Conservation (phyloP, 208 protist genomes). For the Trypanosomatidae sp. region DNA sequence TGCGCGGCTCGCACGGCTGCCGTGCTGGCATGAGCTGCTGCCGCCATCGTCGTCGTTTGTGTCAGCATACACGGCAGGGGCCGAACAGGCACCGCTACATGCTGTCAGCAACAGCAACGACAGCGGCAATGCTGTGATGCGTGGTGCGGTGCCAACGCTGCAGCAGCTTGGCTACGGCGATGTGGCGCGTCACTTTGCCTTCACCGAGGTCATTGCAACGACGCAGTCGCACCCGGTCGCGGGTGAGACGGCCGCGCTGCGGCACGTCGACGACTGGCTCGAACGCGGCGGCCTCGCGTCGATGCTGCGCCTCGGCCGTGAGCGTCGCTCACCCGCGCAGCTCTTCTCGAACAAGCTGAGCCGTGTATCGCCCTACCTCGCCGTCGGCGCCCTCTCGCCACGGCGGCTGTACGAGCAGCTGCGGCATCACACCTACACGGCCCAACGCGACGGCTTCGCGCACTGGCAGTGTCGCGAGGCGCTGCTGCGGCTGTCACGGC, state of each 20-base stretch:
- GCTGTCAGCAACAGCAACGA: too few species aligned
- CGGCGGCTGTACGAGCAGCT: conserved; percentile 67
- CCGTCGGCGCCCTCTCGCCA: conserved; percentile 59
- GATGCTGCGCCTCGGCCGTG: conserved; percentile 52
- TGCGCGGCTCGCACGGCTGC: conserved; percentile 12
- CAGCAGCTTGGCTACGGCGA: conserved; percentile 57
- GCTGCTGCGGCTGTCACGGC: conserved; percentile 58
- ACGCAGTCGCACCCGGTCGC: conserved; percentile 39
- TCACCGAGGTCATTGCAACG: conserved; percentile 63
- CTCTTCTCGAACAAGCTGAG: conserved; percentile 70
- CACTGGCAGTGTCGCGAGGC: conserved; percentile 74
- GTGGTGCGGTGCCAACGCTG: conserved; percentile 51
- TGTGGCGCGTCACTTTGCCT: conserved; percentile 16
- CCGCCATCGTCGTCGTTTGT: too few species aligned
- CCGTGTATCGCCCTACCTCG: conserved; percentile 67
- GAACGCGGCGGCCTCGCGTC: conserved; percentile 42
- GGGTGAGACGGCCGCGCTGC: conserved; percentile 50
- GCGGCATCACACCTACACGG: conserved; percentile 26
- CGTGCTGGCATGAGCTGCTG: too few species aligned
- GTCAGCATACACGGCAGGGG: too few species aligned
- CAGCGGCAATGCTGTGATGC: too few species aligned
- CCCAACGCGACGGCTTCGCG: conserved; percentile 51
- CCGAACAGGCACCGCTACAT: too few species aligned
- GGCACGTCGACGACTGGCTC: conserved; percentile 56
- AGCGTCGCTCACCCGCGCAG: conserved; percentile 65